A percentile compares a stretch with the other conserved stretches of the same genome.
These are phyloP conservation scores for Cryptococcus sp. DNA, from an alignment of 1,284 basidiomycete genomes.

Conservation along the genomic window DNA sequence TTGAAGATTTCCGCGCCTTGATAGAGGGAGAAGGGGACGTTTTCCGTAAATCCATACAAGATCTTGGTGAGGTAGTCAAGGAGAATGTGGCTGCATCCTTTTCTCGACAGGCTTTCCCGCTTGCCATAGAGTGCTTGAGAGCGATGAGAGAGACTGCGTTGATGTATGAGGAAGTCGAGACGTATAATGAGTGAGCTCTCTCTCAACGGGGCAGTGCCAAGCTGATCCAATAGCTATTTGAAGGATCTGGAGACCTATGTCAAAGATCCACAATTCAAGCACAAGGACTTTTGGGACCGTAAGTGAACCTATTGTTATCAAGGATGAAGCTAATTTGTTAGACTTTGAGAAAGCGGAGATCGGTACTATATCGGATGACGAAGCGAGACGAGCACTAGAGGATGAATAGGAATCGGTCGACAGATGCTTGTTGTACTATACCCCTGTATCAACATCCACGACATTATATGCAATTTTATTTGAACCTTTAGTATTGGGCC, in stretches of 20 bases:
- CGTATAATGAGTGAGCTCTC: slow-evolving; percentile 40
- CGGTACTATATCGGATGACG: slow-evolving; percentile 34
- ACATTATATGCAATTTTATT: no score
- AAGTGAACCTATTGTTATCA: slow-evolving; percentile 7
- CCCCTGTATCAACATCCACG: no score
- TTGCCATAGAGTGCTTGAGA: slow-evolving; percentile 68
- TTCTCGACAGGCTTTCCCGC: slow-evolving; percentile 58
- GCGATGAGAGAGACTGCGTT: slow-evolving; percentile 62
- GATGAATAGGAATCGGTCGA: neutral
- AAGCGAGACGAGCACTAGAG: slow-evolving; percentile 41
- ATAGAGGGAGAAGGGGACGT: slow-evolving; percentile 63
- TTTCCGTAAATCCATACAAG: slow-evolving; percentile 68
- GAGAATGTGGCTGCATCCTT: slow-evolving; percentile 69
- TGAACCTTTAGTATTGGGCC: no score
- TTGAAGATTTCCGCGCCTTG: slow-evolving; percentile 69
- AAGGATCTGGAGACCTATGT: slow-evolving; percentile 31
- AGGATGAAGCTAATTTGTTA: slow-evolving; percentile 11
- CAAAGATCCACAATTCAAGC: slow-evolving; percentile 39
- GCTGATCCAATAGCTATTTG: slow-evolving; percentile 20
- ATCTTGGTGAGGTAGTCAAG: slow-evolving; percentile 64
- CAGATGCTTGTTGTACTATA: no score
- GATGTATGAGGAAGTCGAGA: slow-evolving; percentile 46
- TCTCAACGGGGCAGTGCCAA: neutral
- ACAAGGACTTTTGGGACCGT: slow-evolving; percentile 46
- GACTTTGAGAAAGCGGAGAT: slow-evolving; percentile 32